A percentile compares a stretch with the other conserved stretches of the same genome.
Evolutionary conservation across 1,284 basidiomycete species (phyloP).

Genomic region (Pseudozyma hubeiensis): DNA sequence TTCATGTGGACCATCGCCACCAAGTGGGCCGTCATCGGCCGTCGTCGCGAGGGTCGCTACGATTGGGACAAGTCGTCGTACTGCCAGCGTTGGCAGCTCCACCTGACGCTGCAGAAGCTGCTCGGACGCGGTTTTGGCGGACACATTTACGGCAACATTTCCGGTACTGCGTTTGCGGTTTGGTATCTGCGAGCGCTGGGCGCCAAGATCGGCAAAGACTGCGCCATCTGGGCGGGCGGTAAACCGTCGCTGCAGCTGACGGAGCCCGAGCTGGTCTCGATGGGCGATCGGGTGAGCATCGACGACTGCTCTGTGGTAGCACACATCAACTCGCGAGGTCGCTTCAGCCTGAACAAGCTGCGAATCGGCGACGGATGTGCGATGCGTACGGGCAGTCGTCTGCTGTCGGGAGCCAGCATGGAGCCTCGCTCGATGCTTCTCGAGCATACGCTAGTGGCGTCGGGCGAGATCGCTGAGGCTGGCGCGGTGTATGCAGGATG

Average conservation of each 20-base stretch:
- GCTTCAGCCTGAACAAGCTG: conserved; percentile 67
- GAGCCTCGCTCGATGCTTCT: conserved; percentile 67
- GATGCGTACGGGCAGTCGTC: conserved; percentile 64
- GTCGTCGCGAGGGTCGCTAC: conserved; percentile 67
- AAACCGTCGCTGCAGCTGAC: conserved; percentile 67
- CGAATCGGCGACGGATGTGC: conserved; percentile 67
- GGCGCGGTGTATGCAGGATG: conserved; percentile 68
- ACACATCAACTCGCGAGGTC: conserved; percentile 68
- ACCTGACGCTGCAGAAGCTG: conserved; percentile 63
- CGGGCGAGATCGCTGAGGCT: conserved; percentile 67
- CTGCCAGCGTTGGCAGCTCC: conserved; percentile 68
- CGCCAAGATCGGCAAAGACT: conserved; percentile 64
- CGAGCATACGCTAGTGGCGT: conserved; percentile 67
- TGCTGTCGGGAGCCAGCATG: conserved; percentile 67
- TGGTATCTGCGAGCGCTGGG: conserved; percentile 66
- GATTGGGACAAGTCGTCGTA: conserved; percentile 69
- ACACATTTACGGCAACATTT: conserved; percentile 64
- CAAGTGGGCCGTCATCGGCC: conserved; percentile 67
- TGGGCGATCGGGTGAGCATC: conserved; percentile 65
- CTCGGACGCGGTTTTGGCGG: conserved; percentile 65
- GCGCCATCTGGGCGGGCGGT: conserved; percentile 67
- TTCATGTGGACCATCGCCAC: conserved; percentile 65
- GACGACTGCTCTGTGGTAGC: conserved; percentile 68
- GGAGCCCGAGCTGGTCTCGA: conserved; percentile 67
- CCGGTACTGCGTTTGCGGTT: conserved; percentile 62